A percentile compares a stretch with the other conserved stretches of the same genome.
Evolutionary conservation across 2,329 filamentous ascomycete species (phyloP).

Genomic region (Ascosphaera acerosa): DNA sequence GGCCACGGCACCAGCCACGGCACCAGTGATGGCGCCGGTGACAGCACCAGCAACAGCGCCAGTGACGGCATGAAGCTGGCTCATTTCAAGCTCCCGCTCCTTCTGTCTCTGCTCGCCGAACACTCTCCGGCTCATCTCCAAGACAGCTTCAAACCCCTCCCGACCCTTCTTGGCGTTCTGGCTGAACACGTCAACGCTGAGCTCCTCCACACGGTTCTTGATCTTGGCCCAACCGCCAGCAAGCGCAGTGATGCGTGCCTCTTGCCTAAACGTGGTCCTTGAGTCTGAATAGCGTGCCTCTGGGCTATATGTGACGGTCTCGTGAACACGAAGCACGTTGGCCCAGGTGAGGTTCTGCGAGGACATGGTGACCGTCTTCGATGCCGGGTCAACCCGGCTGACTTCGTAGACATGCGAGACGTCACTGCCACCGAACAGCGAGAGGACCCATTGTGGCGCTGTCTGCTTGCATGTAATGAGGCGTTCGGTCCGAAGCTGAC

Average conservation of each 20-base stretch:
- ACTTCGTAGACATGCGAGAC: constrained; percentile 84
- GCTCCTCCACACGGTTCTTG: constrained; percentile 86
- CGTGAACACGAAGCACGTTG: constrained; percentile 73
- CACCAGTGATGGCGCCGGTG: background rate
- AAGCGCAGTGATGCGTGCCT: constrained; percentile 75
- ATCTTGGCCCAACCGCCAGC: constrained; percentile 95
- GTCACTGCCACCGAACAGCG: constrained; percentile 53
- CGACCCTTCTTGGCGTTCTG: constrained; percentile 79
- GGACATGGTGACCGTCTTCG: constrained; percentile 85
- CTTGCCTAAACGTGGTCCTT: constrained; percentile 62
- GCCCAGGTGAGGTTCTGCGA: constrained; percentile 84
- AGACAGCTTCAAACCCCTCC: constrained; percentile 83
- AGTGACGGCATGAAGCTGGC: constrained; percentile 5
- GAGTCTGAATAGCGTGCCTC: constrained; percentile 21
- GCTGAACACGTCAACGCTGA: constrained; percentile 63
- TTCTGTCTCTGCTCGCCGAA: constrained; percentile 85
- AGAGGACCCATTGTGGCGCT: constrained; percentile 33
- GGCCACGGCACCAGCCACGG: constrained; percentile 5
- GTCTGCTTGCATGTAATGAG: constrained; percentile 27
- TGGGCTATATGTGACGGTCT: constrained; percentile 74
- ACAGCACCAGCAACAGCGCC: background rate
- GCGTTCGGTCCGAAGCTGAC: constrained; percentile 42
- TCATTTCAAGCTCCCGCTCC: constrained; percentile 32
- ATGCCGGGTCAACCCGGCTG: constrained; percentile 66
- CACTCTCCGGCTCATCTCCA: constrained; percentile 76